Conservation (phyloP, 2,329 filamentous ascomycete species). For the Beauveria rudraprayagi region DNA sequence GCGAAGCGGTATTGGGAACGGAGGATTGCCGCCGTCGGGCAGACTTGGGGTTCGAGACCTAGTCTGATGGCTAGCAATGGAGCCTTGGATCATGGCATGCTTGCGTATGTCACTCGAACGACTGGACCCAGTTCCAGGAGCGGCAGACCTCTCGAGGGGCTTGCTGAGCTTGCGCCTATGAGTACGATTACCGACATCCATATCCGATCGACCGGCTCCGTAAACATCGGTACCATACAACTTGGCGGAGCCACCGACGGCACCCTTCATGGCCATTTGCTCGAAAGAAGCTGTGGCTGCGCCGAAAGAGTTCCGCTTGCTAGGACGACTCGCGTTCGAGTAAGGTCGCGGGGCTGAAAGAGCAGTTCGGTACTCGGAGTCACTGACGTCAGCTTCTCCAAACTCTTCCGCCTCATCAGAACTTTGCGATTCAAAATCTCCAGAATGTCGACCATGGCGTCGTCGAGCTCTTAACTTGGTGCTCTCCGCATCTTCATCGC, state of each 20-base stretch:
- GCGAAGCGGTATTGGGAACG: slow-evolving; percentile 84
- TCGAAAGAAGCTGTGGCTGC: slow-evolving; percentile 37
- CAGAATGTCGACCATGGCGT: slow-evolving; percentile 77
- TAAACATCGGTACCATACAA: slow-evolving; percentile 34
- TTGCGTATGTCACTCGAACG: slow-evolving; percentile 62
- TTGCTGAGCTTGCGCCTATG: slow-evolving; percentile 25
- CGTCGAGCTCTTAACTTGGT: slow-evolving; percentile 60
- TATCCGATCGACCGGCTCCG: slow-evolving; percentile 34
- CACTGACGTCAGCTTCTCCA: slow-evolving; percentile 52
- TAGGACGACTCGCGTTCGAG: slow-evolving; percentile 27
- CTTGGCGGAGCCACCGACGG: slow-evolving; percentile 23
- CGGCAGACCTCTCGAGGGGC: slow-evolving; percentile 30
- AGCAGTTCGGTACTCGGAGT: slow-evolving; percentile 59
- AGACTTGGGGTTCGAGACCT: slow-evolving; percentile 59
- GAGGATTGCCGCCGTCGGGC: slow-evolving; percentile 56
- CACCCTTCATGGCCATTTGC: slow-evolving; percentile 23
- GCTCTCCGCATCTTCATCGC: slow-evolving; percentile 60
- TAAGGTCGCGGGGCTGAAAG: slow-evolving; percentile 54
- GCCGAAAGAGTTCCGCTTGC: slow-evolving; percentile 35
- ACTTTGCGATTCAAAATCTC: slow-evolving; percentile 68
- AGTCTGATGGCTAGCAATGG: slow-evolving; percentile 60
- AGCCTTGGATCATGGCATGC: slow-evolving; percentile 72
- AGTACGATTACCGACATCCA: slow-evolving; percentile 18
- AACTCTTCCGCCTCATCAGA: slow-evolving; percentile 60
- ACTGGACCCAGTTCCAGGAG: slow-evolving; percentile 27